These are phyloP conservation scores for Boeremia exigua DNA, from an alignment of 2,329 filamentous ascomycete species.

Conservation along the genomic window DNA sequence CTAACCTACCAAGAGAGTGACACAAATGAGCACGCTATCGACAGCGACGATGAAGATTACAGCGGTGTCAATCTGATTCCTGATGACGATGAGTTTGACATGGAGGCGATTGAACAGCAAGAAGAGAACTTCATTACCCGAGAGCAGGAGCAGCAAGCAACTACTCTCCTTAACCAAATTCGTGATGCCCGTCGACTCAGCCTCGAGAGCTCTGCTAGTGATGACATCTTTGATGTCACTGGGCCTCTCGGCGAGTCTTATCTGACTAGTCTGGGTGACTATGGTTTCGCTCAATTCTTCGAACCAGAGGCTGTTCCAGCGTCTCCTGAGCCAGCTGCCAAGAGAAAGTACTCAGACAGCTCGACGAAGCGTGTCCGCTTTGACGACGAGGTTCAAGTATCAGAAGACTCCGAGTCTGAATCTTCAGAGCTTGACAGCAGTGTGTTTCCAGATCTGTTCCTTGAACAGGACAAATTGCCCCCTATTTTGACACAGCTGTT, in stretches of 20 bases:
- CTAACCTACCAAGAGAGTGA: constrained; percentile 43
- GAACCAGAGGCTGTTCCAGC: constrained; percentile 51
- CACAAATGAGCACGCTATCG: constrained; percentile 45
- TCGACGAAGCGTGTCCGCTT: constrained; percentile 74
- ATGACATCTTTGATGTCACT: constrained; percentile 43
- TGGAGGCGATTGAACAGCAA: constrained; percentile 76
- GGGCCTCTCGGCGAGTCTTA: constrained; percentile 34
- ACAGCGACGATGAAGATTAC: constrained; percentile 61
- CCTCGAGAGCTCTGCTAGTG: constrained; percentile 42
- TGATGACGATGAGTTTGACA: constrained; percentile 76
- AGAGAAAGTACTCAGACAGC: constrained; percentile 47
- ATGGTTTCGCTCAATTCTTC: constrained; percentile 45
- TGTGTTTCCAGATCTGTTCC: constrained; percentile 79
- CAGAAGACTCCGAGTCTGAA: constrained; percentile 61
- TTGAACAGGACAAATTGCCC: constrained; percentile 75
- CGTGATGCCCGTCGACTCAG: constrained; percentile 44
- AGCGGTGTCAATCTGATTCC: constrained; percentile 79
- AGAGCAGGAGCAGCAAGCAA: constrained; percentile 39
- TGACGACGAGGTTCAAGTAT: constrained; percentile 66
- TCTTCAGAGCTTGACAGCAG: constrained; percentile 65
- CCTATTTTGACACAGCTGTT: constrained; percentile 76
- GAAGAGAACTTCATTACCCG: constrained; percentile 77
- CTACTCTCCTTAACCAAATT: constrained; percentile 38
- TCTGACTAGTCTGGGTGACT: constrained; percentile 35
- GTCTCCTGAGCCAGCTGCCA: constrained; percentile 44